Percentiles rank a stretch among this genome's conserved stretches.
Evolutionary conservation across 768 basidiomycete species (phyloP).

Genomic region (Leucocoprinus sp.): DNA sequence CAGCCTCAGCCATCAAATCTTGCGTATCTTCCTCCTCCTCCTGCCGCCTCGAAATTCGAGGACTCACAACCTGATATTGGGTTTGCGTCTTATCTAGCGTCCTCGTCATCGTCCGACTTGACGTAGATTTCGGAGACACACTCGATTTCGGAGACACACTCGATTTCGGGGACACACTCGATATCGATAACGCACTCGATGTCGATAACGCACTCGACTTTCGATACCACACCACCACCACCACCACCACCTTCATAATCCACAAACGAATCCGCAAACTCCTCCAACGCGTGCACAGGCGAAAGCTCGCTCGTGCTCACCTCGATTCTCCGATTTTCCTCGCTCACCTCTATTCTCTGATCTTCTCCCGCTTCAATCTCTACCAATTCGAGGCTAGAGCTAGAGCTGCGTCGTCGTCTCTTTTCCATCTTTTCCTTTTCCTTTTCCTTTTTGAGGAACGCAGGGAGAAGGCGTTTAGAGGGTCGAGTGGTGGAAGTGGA

Average conservation of each 20-base stretch:
- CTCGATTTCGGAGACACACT: no score
- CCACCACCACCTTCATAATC: conserved; percentile 13
- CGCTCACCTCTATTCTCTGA: background rate
- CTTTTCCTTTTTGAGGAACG: conserved; percentile 10
- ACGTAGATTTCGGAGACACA: no score
- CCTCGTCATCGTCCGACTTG: no score
- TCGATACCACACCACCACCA: conserved; percentile 1
- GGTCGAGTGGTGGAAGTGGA: no score
- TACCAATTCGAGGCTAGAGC: no score
- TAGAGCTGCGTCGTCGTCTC: background rate
- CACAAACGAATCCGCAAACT: conserved; percentile 20
- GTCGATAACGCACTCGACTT: no score
- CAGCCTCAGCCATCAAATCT: conserved; percentile 34
- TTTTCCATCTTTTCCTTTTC: background rate
- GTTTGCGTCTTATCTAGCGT: conserved; percentile 7
- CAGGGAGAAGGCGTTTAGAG: conserved; percentile 10
- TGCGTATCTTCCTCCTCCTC: conserved; percentile 60
- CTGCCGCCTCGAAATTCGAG: no score
- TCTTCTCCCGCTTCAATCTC: background rate
- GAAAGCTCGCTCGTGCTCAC: background rate
- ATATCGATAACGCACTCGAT: no score
- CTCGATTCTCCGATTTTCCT: background rate
- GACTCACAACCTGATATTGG: no score
- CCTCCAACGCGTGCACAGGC: no score
- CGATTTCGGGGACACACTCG: no score